Base-by-base conservation (phyloP, 305 asterid genomes). In the Ruellia speciosa region DNA sequence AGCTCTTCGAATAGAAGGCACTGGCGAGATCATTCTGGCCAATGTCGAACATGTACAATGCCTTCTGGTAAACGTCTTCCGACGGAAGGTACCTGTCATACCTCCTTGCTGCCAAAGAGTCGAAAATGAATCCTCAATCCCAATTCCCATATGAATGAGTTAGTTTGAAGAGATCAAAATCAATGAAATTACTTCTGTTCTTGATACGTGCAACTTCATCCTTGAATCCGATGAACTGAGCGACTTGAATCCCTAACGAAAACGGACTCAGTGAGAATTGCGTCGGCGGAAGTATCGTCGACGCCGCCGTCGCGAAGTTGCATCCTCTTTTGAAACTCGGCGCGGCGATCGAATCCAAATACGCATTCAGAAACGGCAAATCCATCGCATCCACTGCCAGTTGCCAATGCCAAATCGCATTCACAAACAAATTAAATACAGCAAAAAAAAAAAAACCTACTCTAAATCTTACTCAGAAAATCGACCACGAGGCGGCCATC, bases 1-100 rank as follows among this genome's bases (percentile, higher is more conserved):
- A 65, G 9, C 93, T 79, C 80, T 80, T 85, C 53, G 96, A 80
- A 60, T 85, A 88, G 68, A 92, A 86, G 61, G 90, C 94, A n/a
- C 94, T 87, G 8, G 96, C 94, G 4, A 88, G 84, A 70, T 92
- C 99, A 66, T 88, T 92, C 76, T 92, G 99, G 70, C 95, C 95
- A 55, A 92, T 85, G 68, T 92, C 99, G 53, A 92, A 92, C 82
- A 76, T 83, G 81, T 82, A 92, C 48, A 92, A 96, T 0, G 76
- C 95, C 71, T 76, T 86, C 63, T 57, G 75, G 17, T 83, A 84
- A 56, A 18, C 81, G 65, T 81, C 93, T 66, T 61, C 75, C 19
- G 81, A 72, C 51, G 95, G 99, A 15, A 88, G n/a, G 62, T 77
- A 84, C 75, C 71, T 88, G 54, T 79, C 85, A 58, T 45, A 70